Evolutionary conservation across 1,139 yeast species (phyloP).

Genomic region (Suhomyces maxii): DNA sequence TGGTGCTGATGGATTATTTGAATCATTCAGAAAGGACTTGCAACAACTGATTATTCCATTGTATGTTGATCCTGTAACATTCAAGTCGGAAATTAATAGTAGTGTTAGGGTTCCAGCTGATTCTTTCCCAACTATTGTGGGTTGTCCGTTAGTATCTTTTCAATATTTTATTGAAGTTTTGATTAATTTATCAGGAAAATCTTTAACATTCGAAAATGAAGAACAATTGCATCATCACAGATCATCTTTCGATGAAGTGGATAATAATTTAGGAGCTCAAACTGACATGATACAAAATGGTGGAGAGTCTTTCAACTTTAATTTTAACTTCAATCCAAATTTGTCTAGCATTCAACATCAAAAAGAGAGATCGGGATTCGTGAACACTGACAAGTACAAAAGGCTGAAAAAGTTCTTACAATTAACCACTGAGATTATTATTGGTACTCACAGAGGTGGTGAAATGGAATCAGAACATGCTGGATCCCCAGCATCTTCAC

Average conservation of each 20-base stretch:
- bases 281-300: conserved; percentile 20
- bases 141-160: conserved; percentile 73
- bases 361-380: conserved; percentile 48
- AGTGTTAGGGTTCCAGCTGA: conserved; percentile 77
- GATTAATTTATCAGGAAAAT: conserved; percentile 59
- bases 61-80: conserved; percentile 69
- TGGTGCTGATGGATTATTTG: conserved; percentile 63
- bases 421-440: conserved; percentile 71
- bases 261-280: conserved; percentile 14
- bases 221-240: conserved; percentile 13
- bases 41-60: conserved; percentile 77
- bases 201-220: conserved; percentile 37
- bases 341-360: conserved; percentile 22
- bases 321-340: conserved; percentile 24
- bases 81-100: conserved; percentile 59
- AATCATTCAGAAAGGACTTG: conserved; percentile 81
- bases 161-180: conserved; percentile 84
- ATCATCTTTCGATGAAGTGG: conserved; percentile 7
- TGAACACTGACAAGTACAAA: conserved; percentile 77
- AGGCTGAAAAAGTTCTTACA: conserved; percentile 75
- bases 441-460: conserved; percentile 65
- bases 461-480: not conserved
- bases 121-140: conserved; percentile 79
- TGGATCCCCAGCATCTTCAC: not conserved
- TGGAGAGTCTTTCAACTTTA: conserved; percentile 30